Conservation (phyloP, 306 rosid genomes). For the Cucurbita maxima region DNA sequence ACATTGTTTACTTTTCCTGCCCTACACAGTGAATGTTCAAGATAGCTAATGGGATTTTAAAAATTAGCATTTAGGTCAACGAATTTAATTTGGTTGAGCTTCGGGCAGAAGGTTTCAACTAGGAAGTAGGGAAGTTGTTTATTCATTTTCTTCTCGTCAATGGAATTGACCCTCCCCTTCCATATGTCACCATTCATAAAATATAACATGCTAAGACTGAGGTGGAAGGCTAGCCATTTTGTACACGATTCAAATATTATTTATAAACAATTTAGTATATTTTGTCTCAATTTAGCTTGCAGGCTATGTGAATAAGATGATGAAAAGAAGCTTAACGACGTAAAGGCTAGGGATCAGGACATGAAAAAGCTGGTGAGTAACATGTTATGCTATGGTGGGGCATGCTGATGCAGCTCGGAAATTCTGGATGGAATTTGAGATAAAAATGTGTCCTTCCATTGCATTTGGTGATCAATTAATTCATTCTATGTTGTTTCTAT, state of each 20-base stretch:
- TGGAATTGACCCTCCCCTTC: background rate
- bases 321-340: constrained; percentile 75
- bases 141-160: background rate
- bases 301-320: constrained; percentile 31
- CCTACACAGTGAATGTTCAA: background rate
- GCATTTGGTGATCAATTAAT: background rate
- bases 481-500: background rate
- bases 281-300: constrained; percentile 22
- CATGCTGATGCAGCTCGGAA: constrained; percentile 75
- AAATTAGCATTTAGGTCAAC: background rate
- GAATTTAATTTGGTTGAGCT: background rate
- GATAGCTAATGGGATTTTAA: background rate
- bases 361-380: constrained; percentile 83
- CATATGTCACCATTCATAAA: background rate
- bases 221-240: background rate
- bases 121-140: background rate
- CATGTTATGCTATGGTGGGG: constrained; percentile 58
- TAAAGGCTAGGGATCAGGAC: constrained; percentile 64
- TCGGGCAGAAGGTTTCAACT: background rate
- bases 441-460: constrained; percentile 55
- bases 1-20: background rate
- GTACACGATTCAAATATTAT: background rate
- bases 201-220: background rate
- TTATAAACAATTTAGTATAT: background rate
- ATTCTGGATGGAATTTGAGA: constrained; percentile 70